These are phyloP conservation scores for Mucor piriformis DNA, from an alignment of 371 early-diverging fungal species.

Conservation along the genomic window DNA sequence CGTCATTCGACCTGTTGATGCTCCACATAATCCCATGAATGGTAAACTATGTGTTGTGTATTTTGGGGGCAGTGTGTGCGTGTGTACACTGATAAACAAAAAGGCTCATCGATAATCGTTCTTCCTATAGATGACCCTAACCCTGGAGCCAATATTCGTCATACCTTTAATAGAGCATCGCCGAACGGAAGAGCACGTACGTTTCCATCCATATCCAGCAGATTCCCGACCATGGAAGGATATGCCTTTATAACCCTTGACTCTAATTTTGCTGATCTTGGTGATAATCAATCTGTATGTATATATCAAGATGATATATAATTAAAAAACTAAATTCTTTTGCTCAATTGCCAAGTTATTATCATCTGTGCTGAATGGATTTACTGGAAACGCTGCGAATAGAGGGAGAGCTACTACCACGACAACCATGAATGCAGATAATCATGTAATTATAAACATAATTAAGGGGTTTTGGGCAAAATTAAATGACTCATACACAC, in stretches of 20 bases:
- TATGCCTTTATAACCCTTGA: constrained; percentile 53
- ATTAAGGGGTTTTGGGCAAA: not conserved
- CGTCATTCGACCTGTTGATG: constrained; percentile 60
- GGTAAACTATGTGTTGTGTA: constrained; percentile 34
- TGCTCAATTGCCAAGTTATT: constrained; percentile 9
- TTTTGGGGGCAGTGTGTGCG: not conserved
- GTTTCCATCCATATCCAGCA: constrained; percentile 27
- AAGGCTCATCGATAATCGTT: too few species aligned
- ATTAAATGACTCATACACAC: too few species aligned
- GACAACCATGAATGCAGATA: not conserved
- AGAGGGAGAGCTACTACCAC: not conserved
- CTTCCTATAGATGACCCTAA: constrained; percentile 28
- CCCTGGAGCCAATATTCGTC: constrained; percentile 8
- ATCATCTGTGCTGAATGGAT: constrained; percentile 31
- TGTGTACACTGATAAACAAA: too few species aligned
- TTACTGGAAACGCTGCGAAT: constrained; percentile 5
- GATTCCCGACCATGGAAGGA: constrained; percentile 46
- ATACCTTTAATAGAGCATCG: not conserved
- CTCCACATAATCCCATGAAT: constrained; percentile 54
- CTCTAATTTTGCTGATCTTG: constrained; percentile 29
- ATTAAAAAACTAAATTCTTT: not conserved
- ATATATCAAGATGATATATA: not conserved
- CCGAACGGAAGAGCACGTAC: constrained; percentile 13
- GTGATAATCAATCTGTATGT: constrained; percentile 42
- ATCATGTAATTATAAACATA: not conserved